Conservation (phyloP, 768 basidiomycete species). For the Mycena epipterygia region DNA sequence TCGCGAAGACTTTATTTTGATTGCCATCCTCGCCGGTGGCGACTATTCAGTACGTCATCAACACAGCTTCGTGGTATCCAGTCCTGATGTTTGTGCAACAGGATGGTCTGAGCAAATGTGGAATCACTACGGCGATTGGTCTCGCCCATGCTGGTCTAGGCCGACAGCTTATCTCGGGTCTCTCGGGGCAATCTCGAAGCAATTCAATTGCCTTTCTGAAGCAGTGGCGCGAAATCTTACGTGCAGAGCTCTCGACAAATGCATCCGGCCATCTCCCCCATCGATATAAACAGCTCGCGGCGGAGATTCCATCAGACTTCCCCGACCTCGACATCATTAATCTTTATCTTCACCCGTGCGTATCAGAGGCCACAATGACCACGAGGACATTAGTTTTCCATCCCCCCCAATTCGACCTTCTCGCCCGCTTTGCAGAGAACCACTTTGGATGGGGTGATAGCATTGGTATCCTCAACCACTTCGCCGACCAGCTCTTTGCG, state of each 20-base stretch:
- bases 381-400: background rate
- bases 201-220: background rate
- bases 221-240: slow-evolving; percentile 5
- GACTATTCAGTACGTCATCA: slow-evolving; percentile 53
- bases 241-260: slow-evolving; percentile 18
- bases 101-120: slow-evolving; percentile 1
- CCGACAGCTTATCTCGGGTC: slow-evolving; percentile 10
- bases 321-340: slow-evolving; percentile 50
- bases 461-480: slow-evolving; percentile 20
- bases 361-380: background rate
- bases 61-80: background rate
- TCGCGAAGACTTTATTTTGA: slow-evolving; percentile 50
- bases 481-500: slow-evolving; percentile 18
- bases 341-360: slow-evolving; percentile 54
- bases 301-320: slow-evolving; percentile 45
- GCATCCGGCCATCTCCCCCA: slow-evolving; percentile 37
- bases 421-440: slow-evolving; percentile 19
- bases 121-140: slow-evolving; percentile 24
- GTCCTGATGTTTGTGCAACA: background rate
- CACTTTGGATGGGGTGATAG: slow-evolving; percentile 23
- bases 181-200: background rate
- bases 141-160: slow-evolving; percentile 25
- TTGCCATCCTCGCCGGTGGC: slow-evolving; percentile 56
- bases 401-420: slow-evolving; percentile 7
- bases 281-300: slow-evolving; percentile 44